Conservation (phyloP, 2,329 filamentous ascomycete genomes). For the Neofusicoccum kwambonambiense region DNA sequence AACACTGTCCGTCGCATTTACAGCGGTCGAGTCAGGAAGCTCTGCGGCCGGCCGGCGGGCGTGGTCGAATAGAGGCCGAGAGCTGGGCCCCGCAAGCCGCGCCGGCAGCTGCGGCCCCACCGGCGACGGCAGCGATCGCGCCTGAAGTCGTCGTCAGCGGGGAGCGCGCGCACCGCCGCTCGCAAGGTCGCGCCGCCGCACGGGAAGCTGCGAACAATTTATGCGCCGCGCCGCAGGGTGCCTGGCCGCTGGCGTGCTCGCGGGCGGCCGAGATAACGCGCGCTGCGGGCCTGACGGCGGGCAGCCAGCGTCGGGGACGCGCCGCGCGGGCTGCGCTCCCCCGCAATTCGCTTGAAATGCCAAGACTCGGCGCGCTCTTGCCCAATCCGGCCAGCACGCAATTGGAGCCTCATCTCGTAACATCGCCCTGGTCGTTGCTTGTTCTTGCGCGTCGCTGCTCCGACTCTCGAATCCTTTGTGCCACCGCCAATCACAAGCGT, state of each 20-base stretch:
- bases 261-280: not conserved
- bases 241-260: conserved; percentile 4
- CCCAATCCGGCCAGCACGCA: not conserved
- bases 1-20: not conserved
- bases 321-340: not conserved
- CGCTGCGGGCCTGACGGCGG: not conserved
- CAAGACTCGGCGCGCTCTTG: not conserved
- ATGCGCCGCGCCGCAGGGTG: not conserved
- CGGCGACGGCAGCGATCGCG: not conserved
- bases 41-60: not conserved
- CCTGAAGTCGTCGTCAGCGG: conserved; percentile 3
- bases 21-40: not conserved
- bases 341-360: not conserved
- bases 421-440: not conserved
- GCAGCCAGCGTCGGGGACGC: not conserved
- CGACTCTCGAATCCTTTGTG: not conserved
- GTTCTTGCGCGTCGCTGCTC: not conserved
- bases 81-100: not conserved
- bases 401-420: not conserved
- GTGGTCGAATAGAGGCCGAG: too few relatives aligned
- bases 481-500: not conserved
- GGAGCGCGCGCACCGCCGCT: not conserved
- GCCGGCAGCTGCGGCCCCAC: not conserved
- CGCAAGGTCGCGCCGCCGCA: not conserved
- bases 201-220: not conserved